Conservation (phyloP, 495 filamentous ascomycete genomes). For the Terfezia boudieri region DNA sequence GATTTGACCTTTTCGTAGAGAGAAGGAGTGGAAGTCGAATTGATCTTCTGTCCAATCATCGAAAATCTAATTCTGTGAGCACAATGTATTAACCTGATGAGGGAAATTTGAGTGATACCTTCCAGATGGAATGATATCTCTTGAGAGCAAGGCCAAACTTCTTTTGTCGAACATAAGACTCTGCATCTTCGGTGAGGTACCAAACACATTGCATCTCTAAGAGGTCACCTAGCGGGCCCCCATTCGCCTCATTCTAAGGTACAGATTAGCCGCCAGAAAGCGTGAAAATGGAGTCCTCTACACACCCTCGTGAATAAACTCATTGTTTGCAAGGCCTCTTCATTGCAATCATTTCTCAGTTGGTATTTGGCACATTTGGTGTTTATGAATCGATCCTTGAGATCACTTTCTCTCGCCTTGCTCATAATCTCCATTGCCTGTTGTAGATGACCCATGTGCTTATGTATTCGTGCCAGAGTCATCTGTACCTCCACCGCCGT, state of each 20-base stretch:
- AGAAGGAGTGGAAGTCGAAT: slow-evolving; percentile 97
- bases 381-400: slow-evolving; percentile 90
- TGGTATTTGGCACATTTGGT: slow-evolving; percentile 96
- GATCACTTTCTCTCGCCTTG: slow-evolving; percentile 59
- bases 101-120: background rate
- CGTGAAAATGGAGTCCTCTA: background rate
- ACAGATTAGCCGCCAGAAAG: background rate
- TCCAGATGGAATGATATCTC: slow-evolving; percentile 41
- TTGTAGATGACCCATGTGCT: slow-evolving; percentile 59
- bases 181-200: slow-evolving; percentile 88
- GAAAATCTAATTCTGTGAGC: slow-evolving; percentile 49
- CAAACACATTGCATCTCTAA: slow-evolving; percentile 98
- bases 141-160: slow-evolving; percentile 76
- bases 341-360: slow-evolving; percentile 74
- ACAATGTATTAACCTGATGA: background rate
- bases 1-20: slow-evolving; percentile 81
- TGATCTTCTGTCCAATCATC: slow-evolving; percentile 96
- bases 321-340: slow-evolving; percentile 67
- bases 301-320: slow-evolving; percentile 64
- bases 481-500: slow-evolving; percentile 78
- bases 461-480: slow-evolving; percentile 87
- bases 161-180: slow-evolving; percentile 64
- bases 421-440: slow-evolving; percentile 81
- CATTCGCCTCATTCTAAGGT: slow-evolving; percentile 46
- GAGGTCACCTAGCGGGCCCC: slow-evolving; percentile 73